A percentile compares a stretch with the other conserved stretches of the same genome.
Evolutionary conservation across 495 filamentous ascomycete genomes (phyloP).

Genomic region (Neurospora africana): DNA sequence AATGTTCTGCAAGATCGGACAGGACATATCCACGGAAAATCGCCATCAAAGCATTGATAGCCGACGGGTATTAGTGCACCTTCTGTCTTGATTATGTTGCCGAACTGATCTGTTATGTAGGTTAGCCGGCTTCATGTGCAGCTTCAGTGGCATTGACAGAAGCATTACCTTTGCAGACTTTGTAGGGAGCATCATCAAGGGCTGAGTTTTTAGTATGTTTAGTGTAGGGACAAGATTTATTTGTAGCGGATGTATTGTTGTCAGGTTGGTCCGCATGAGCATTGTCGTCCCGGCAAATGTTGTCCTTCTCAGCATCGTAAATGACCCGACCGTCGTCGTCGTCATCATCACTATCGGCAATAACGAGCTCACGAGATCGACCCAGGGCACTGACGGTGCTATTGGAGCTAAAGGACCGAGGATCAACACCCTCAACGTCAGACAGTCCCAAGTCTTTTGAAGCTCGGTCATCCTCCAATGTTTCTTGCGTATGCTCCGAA

Average conservation of each 20-base stretch:
- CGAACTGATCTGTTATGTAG: not conserved
- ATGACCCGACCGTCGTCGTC: not conserved
- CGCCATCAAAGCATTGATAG: conserved; percentile 9
- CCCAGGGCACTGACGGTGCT: not conserved
- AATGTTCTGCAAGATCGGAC: conserved; percentile 16
- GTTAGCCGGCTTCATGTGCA: not conserved
- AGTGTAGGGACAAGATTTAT: not conserved
- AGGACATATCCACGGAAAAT: conserved; percentile 22
- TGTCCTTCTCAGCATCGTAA: not conserved
- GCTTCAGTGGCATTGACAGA: not conserved
- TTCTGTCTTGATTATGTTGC: not conserved
- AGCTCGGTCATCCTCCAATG: not conserved
- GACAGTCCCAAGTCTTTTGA: not conserved
- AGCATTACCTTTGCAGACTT: conserved; percentile 1
- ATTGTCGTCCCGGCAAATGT: not conserved
- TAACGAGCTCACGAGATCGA: not conserved
- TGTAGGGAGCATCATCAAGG: conserved; percentile 4
- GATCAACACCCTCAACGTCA: not conserved
- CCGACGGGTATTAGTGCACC: conserved; percentile 17
- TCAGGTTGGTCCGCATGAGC: not conserved
- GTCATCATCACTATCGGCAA: not conserved
- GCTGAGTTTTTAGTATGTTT: not conserved
- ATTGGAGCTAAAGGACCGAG: not conserved
- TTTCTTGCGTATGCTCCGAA: not conserved
- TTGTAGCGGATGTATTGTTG: not conserved